Evolutionary conservation across 2,329 filamentous ascomycete species (phyloP).

Genomic region (Sporothrix humicola): DNA sequence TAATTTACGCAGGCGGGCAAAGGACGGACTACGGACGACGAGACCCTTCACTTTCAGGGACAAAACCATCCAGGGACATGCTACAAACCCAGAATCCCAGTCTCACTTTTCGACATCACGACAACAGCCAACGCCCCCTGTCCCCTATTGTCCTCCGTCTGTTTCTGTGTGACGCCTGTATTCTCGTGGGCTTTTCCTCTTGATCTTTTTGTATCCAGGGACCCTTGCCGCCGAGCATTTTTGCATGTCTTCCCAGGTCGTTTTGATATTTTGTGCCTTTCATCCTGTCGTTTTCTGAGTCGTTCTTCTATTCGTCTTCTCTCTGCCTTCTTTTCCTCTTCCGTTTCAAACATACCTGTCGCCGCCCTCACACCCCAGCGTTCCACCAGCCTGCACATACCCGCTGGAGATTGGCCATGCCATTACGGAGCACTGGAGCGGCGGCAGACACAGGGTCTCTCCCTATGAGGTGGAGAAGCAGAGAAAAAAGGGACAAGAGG

Average conservation of each 20-base stretch:
- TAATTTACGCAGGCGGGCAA: conserved; percentile 32
- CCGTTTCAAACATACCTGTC: conserved; percentile 5
- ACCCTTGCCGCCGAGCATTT: conserved; percentile 15
- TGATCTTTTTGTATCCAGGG: not conserved
- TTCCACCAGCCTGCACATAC: conserved; percentile 11
- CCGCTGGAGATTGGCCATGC: conserved; percentile 8
- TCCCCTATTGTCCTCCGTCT: not conserved
- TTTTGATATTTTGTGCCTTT: not conserved
- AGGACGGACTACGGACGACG: conserved; percentile 2
- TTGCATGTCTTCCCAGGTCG: not conserved
- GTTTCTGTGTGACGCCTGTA: conserved; percentile 6
- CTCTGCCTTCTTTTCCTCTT: not conserved
- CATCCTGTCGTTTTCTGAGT: not conserved
- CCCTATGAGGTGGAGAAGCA: not conserved
- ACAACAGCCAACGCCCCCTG: not conserved
- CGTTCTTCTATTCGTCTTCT: not conserved
- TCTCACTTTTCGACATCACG: not conserved
- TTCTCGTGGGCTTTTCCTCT: conserved; percentile 7
- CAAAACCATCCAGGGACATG: not conserved
- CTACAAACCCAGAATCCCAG: not conserved
- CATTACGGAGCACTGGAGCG: not conserved
- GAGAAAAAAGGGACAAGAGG: not conserved
- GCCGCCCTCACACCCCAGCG: not conserved
- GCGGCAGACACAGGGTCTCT: not conserved
- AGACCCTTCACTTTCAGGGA: conserved; percentile 14